A percentile compares a stretch with the other conserved stretches of the same genome.
Evolutionary conservation across 176 grass and related monocot species (phyloP).

Genomic region (Melocanna baccifera): DNA sequence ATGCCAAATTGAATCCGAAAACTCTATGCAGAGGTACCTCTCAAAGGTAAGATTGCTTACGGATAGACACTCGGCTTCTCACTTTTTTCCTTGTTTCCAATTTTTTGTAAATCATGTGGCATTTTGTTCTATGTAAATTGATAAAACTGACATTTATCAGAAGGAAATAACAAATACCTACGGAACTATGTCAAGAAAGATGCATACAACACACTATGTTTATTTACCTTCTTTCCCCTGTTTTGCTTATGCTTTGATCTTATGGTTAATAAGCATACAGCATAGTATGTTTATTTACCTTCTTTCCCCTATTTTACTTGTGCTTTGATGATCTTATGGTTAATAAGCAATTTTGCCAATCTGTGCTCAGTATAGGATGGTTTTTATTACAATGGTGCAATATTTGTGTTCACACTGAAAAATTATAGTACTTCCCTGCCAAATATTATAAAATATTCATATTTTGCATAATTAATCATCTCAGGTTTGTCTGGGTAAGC

Average conservation of each 20-base stretch:
- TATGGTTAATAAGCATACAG: not conserved
- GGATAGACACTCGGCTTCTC: not conserved
- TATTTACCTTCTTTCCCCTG: not conserved
- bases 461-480: slow-evolving; percentile 28
- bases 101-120: not conserved
- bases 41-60: slow-evolving; percentile 27
- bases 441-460: slow-evolving; percentile 16
- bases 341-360: not conserved
- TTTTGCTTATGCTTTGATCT: not conserved
- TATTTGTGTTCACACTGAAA: not conserved
- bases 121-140: not conserved
- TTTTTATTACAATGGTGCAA: not conserved
- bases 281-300: not conserved
- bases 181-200: not conserved
- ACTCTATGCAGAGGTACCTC: slow-evolving; percentile 1
- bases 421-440: not conserved
- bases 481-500: slow-evolving; percentile 41
- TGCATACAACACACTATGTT: not conserved
- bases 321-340: not conserved
- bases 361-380: not conserved
- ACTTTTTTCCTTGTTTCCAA: not conserved
- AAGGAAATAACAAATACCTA: not conserved
- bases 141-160: not conserved
- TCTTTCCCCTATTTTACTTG: not conserved
- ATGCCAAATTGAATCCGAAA: slow-evolving; percentile 12